These are phyloP conservation scores for Arthrobotrys sinensis DNA, from an alignment of 2,329 filamentous ascomycete species.

Conservation along the genomic window DNA sequence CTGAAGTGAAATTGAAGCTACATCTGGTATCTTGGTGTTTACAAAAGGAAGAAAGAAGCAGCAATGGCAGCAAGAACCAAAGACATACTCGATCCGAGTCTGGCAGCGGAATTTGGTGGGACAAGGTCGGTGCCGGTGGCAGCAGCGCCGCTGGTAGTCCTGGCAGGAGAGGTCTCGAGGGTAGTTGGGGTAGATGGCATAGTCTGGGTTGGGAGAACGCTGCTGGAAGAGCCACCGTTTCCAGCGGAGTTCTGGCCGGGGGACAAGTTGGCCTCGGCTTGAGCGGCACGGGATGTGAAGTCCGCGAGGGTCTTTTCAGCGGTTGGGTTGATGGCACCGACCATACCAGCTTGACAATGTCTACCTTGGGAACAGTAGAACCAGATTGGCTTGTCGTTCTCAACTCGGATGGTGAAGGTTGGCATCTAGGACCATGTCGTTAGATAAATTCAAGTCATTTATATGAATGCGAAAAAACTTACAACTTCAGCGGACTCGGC, in stretches of 20 bases:
- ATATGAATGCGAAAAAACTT: constrained; percentile 67
- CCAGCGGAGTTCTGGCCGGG: constrained; percentile 66
- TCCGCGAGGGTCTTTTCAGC: constrained; percentile 62
- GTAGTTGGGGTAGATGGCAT: constrained; percentile 43
- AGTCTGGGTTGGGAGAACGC: constrained; percentile 40
- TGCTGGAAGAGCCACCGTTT: constrained; percentile 43
- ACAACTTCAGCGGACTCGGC: constrained; percentile 71
- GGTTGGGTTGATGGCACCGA: constrained; percentile 80
- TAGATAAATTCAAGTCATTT: constrained; percentile 20
- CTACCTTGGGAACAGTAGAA: constrained; percentile 81
- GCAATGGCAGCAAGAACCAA: constrained; percentile 59
- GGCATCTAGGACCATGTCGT: constrained; percentile 50
- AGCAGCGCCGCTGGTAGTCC: background rate
- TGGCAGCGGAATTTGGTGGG: constrained; percentile 47
- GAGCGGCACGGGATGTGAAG: constrained; percentile 66
- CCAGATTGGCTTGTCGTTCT: constrained; percentile 81
- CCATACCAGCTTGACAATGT: constrained; percentile 83
- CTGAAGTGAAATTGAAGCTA: constrained; percentile 46
- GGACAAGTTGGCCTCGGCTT: constrained; percentile 68
- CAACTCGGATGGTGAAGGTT: constrained; percentile 80
- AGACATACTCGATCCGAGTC: constrained; percentile 45
- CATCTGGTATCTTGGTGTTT: constrained; percentile 38
- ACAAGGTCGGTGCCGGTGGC: constrained; percentile 26
- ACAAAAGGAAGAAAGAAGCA: constrained; percentile 60
- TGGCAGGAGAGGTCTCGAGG: constrained; percentile 17